Base-by-base conservation (phyloP, 441 rosid species). In the Omphalea diandra region DNA sequence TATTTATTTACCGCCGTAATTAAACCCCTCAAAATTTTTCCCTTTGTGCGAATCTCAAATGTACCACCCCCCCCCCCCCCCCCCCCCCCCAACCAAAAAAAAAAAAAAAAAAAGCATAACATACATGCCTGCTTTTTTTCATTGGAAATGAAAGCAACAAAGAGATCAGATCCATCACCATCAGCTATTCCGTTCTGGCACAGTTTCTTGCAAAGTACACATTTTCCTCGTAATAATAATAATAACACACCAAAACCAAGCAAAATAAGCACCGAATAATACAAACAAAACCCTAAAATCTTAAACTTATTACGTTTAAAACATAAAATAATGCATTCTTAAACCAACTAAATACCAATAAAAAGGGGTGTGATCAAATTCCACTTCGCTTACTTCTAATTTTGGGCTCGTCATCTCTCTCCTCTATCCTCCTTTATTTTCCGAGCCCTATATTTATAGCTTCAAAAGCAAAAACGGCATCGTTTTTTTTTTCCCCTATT, bases 261-360 rank as follows among this genome's bases (percentile, higher is more conserved):
- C 46, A 11, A 27, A n/a, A 1, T 12, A 60, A 41, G 24, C 53
- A 61, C 58, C n/a, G n/a, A n/a, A 41, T 66, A 47, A 65, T 1
- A 55, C 15, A 17, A 26, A 24, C n/a, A n/a, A n/a, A n/a, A n/a
- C n/a, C n/a, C n/a, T n/a, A n/a, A n/a, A n/a, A n/a, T n/a, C n/a
- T n/a, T n/a, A n/a, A n/a, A n/a, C n/a, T n/a, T n/a, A n/a, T n/a
- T n/a, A n/a, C n/a, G n/a, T n/a, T n/a, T n/a, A n/a, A n/a, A n/a
- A n/a, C n/a, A n/a, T n/a, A n/a, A n/a, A n/a, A n/a, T n/a, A n/a
- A n/a, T n/a, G n/a, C n/a, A n/a, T n/a, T n/a, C n/a, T n/a, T n/a
- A n/a, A n/a, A n/a, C n/a, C n/a, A n/a, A n/a, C n/a, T n/a, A 41
- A 31, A 20, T 70, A 91, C 97, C 97, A 91, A 86, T 86, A 91